Conservation (phyloP, 192 early-diverging fungal genomes). For the Entomortierella chlamydospora region DNA sequence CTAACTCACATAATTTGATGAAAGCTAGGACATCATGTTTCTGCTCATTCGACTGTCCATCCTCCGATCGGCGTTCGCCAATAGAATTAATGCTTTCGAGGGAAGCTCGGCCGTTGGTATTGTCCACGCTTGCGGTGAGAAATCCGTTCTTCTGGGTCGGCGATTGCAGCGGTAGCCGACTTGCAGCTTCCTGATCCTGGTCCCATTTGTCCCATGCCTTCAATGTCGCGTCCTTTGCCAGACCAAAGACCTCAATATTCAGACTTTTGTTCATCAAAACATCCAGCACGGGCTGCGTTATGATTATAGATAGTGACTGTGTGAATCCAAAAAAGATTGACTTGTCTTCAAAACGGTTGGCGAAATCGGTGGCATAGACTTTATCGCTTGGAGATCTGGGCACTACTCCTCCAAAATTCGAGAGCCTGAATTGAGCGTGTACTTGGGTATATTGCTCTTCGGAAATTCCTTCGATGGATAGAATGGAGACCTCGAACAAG, state of each 20-base stretch:
- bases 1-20: conserved; percentile 75
- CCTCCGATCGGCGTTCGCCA: conserved; percentile 58
- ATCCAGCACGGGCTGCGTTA: conserved; percentile 57
- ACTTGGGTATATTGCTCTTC: conserved; percentile 74
- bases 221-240: conserved; percentile 50
- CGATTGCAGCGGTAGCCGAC: conserved; percentile 35
- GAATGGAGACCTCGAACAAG: conserved; percentile 72
- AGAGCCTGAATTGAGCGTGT: conserved; percentile 78
- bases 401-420: conserved; percentile 66
- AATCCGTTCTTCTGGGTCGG: conserved; percentile 33
- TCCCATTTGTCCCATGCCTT: conserved; percentile 65
- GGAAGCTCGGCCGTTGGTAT: conserved; percentile 8
- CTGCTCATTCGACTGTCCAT: conserved; percentile 72
- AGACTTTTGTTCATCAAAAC: conserved; percentile 51
- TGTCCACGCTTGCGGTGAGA: background rate
- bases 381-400: conserved; percentile 57
- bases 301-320: conserved; percentile 58
- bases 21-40: conserved; percentile 75
- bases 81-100: conserved; percentile 51
- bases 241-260: conserved; percentile 66
- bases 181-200: conserved; percentile 46
- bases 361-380: conserved; percentile 70
- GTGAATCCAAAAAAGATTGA: conserved; percentile 64
- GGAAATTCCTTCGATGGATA: conserved; percentile 67
- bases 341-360: conserved; percentile 62